phyloP scores from a whole-genome alignment of 306 rosid species.

The Hippophae rhamnoides region DNA sequence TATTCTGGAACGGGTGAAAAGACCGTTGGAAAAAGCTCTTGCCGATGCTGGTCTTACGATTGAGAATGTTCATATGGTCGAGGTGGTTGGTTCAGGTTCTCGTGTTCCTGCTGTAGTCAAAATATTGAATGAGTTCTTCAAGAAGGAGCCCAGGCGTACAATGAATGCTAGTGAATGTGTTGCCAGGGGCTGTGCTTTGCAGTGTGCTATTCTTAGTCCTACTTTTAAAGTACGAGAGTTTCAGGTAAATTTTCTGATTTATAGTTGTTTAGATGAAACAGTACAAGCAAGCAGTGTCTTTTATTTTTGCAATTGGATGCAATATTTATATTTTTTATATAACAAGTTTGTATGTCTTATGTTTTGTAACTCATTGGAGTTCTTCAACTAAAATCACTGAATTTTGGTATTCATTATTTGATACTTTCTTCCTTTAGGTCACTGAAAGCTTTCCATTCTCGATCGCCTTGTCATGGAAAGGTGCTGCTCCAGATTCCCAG shows the following conservation, averaged over 20 bases:
- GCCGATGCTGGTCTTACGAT: conserved; percentile 67
- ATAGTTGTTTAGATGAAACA: background rate
- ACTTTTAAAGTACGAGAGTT: conserved; percentile 89
- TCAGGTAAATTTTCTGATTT: conserved; percentile 43
- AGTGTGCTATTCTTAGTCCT: conserved; percentile 95
- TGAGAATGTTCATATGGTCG: conserved; percentile 65
- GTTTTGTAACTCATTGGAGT: too few relatives aligned
- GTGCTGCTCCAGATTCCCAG: conserved; percentile 55
- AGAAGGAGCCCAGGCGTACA: conserved; percentile 91
- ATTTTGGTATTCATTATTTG: background rate
- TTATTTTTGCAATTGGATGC: too few relatives aligned
- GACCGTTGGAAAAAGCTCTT: conserved; percentile 83
- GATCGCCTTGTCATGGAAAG: conserved; percentile 73
- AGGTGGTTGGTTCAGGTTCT: conserved; percentile 94
- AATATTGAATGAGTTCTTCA: conserved; percentile 75
- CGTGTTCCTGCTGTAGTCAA: conserved; percentile 75
- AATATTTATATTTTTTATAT: too few relatives aligned
- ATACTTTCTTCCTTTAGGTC: conserved; percentile 38
- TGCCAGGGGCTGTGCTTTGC: conserved; percentile 83
- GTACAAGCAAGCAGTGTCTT: too few relatives aligned
- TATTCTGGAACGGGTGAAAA: conserved; percentile 77
- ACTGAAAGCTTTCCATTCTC: conserved; percentile 75
- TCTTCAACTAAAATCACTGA: background rate
- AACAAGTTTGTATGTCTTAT: too few relatives aligned
- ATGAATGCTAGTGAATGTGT: conserved; percentile 98